Evolutionary conservation across 176 grass and related monocot genomes (phyloP).

Genomic region (Stipa capillata): DNA sequence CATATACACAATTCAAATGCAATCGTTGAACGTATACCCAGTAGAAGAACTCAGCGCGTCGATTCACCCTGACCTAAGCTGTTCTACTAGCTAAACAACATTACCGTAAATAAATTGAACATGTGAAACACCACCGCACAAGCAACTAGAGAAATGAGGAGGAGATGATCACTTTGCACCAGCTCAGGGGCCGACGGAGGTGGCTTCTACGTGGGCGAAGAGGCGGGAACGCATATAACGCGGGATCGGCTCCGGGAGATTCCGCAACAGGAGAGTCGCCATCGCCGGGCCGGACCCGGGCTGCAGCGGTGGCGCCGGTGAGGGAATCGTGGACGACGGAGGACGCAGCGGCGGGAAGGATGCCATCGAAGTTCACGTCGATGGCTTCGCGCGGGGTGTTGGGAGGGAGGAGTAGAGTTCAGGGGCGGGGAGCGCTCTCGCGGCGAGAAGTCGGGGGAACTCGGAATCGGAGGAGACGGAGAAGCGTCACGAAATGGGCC

Average conservation of each 20-base stretch:
- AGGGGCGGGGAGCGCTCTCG: not conserved
- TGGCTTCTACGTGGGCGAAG: constrained; percentile 32
- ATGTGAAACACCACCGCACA: not conserved
- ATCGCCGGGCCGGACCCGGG: not conserved
- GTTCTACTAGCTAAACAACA: not conserved
- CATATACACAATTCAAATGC: not conserved
- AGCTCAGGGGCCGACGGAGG: constrained; percentile 25
- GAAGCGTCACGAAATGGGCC: not conserved
- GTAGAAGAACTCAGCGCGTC: not conserved
- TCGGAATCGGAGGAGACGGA: not conserved
- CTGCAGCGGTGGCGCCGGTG: not conserved
- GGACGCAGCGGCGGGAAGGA: not conserved
- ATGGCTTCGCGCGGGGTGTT: not conserved
- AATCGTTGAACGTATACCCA: not conserved
- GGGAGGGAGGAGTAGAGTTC: not conserved
- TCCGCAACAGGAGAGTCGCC: constrained; percentile 23
- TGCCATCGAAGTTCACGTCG: not conserved
- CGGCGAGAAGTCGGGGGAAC: not conserved
- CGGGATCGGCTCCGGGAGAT: constrained; percentile 40
- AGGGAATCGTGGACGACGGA: not conserved
- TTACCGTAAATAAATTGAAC: not conserved
- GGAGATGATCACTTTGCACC: constrained; percentile 18
- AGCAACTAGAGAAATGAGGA: not conserved
- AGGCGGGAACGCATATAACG: constrained; percentile 23
- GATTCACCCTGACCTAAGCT: not conserved